phyloP scores from a whole-genome alignment of 768 basidiomycete species.

The Nidula microcarpa region DNA sequence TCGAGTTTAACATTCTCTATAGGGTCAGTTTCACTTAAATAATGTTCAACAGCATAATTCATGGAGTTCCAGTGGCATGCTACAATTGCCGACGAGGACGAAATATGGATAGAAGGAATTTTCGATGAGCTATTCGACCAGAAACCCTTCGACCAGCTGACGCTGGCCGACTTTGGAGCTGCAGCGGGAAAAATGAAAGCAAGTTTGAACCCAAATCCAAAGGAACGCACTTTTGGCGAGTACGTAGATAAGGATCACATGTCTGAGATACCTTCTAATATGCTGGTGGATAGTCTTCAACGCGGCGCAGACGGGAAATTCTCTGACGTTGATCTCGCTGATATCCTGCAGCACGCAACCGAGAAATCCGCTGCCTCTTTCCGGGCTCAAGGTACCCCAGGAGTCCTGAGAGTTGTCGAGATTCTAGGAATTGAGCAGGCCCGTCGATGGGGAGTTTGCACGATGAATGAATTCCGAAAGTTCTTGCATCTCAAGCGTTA shows the following conservation, averaged over 20 bases:
- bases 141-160: slow-evolving; percentile 44
- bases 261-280: background rate
- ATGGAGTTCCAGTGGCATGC: slow-evolving; percentile 79
- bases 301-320: slow-evolving; percentile 61
- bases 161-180: slow-evolving; percentile 44
- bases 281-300: slow-evolving; percentile 37
- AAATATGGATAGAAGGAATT: slow-evolving; percentile 59
- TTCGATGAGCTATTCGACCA: slow-evolving; percentile 52
- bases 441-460: slow-evolving; percentile 77
- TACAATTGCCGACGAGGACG: slow-evolving; percentile 69
- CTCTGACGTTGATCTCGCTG: slow-evolving; percentile 69
- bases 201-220: background rate
- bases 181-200: slow-evolving; percentile 18
- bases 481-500: slow-evolving; percentile 17
- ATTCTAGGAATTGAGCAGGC: slow-evolving; percentile 82
- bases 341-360: slow-evolving; percentile 62
- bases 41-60: background rate
- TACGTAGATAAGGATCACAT: slow-evolving; percentile 17
- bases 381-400: slow-evolving; percentile 75
- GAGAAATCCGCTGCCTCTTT: slow-evolving; percentile 71
- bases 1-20: slow-evolving; percentile 50
- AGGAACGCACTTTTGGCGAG: slow-evolving; percentile 57
- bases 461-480: slow-evolving; percentile 80
- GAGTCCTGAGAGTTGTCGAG: slow-evolving; percentile 72
- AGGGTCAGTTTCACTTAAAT: background rate